phyloP scores from a whole-genome alignment of 2,329 filamentous ascomycete genomes.

The Aspergillus spinulosporus region DNA sequence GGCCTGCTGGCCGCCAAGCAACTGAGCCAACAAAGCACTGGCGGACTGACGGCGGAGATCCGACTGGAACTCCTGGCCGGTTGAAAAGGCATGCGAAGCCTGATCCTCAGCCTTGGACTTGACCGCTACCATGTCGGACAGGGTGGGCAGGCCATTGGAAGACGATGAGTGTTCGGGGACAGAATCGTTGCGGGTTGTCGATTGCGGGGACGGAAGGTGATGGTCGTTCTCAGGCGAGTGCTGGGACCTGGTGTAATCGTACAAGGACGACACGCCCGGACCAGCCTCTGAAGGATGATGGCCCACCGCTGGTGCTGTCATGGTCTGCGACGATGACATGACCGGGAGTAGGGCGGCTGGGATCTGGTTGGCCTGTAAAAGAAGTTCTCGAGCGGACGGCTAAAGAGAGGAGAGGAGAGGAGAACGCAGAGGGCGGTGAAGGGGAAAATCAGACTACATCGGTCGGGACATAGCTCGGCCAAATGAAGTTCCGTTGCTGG shows the following conservation, averaged over 20 bases:
- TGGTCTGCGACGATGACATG: slow-evolving; percentile 50
- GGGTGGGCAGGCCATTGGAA: slow-evolving; percentile 31
- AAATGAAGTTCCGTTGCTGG: slow-evolving; percentile 10
- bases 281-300: slow-evolving; percentile 47
- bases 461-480: neutral
- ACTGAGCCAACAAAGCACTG: slow-evolving; percentile 44
- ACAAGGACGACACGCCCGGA: slow-evolving; percentile 42
- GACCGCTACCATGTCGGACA: slow-evolving; percentile 30
- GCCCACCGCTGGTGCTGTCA: slow-evolving; percentile 50
- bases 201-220: slow-evolving; percentile 38
- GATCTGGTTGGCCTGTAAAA: slow-evolving; percentile 19
- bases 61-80: slow-evolving; percentile 29
- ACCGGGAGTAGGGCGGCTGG: slow-evolving; percentile 31
- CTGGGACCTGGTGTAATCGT: slow-evolving; percentile 40
- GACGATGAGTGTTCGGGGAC: slow-evolving; percentile 24
- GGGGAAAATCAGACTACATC: slow-evolving; percentile 9
- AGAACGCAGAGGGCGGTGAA: slow-evolving; percentile 21
- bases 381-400: slow-evolving; percentile 19
- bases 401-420: slow-evolving; percentile 5
- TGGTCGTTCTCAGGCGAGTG: slow-evolving; percentile 19
- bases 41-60: slow-evolving; percentile 42
- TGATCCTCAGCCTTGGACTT: slow-evolving; percentile 35
- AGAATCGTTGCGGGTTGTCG: slow-evolving; percentile 41
- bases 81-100: slow-evolving; percentile 20
- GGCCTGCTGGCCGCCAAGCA: slow-evolving; percentile 38